phyloP scores from a whole-genome alignment of 495 filamentous ascomycete genomes.

The Podospora tetraspora region DNA sequence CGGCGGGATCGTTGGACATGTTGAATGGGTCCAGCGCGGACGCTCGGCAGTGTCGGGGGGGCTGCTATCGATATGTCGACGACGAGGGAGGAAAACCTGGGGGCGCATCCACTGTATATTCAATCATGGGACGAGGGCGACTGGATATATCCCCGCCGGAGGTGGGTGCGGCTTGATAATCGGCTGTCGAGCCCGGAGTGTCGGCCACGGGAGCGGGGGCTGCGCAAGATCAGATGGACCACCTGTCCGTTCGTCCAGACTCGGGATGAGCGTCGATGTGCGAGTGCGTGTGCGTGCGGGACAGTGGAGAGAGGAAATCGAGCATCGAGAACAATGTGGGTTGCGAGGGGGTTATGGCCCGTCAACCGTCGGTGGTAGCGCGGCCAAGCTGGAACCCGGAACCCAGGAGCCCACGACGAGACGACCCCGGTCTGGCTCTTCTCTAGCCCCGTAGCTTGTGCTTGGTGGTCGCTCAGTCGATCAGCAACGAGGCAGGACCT shows the following conservation, averaged over 20 bases:
- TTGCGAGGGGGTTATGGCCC: constrained; percentile 25
- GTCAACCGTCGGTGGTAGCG: constrained; percentile 7
- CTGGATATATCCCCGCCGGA: background rate
- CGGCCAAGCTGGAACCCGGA: background rate
- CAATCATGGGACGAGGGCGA: constrained; percentile 16
- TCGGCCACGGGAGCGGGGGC: background rate
- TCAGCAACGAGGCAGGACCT: background rate
- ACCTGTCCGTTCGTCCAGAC: background rate
- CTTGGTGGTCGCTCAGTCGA: background rate
- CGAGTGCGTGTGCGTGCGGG: constrained; percentile 6
- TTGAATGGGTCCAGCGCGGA: constrained; percentile 21
- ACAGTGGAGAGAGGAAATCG: constrained; percentile 14
- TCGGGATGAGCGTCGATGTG: constrained; percentile 3
- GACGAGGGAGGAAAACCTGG: background rate
- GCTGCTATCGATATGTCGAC: background rate
- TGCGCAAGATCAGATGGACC: background rate
- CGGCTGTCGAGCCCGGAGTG: background rate
- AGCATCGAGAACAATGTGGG: constrained; percentile 21
- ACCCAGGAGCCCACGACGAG: background rate
- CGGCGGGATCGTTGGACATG: constrained; percentile 52
- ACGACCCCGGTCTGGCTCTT: background rate
- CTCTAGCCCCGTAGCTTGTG: too few relatives aligned
- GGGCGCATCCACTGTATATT: constrained; percentile 14
- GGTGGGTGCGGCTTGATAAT: background rate
- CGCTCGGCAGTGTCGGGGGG: constrained; percentile 15